Evolutionary conservation across 129 eudicot genomes (phyloP).

Genomic region (Silybum marianum): DNA sequence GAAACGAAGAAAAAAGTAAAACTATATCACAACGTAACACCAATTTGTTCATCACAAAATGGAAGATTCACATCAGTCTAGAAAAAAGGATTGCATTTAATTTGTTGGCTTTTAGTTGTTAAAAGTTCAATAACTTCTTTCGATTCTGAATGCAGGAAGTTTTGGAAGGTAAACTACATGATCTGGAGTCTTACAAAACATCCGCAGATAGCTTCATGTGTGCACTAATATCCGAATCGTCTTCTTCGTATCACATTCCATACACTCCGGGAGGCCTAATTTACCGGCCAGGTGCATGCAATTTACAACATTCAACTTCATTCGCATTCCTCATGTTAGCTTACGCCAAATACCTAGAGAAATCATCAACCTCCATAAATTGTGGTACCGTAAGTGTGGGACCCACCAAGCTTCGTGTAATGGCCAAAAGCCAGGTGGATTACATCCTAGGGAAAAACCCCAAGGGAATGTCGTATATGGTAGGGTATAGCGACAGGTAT

Average conservation of each 20-base stretch:
- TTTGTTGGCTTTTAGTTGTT: neutral
- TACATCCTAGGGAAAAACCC: conserved; percentile 95
- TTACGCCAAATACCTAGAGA: conserved; percentile 70
- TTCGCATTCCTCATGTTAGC: conserved; percentile 67
- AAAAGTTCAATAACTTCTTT: neutral
- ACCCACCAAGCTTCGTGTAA: conserved; percentile 53
- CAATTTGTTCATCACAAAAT: neutral
- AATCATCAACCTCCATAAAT: conserved; percentile 43
- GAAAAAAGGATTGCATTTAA: too few species aligned
- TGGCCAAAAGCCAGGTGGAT: conserved; percentile 87
- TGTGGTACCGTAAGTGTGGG: conserved; percentile 63
- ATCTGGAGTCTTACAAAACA: conserved; percentile 73
- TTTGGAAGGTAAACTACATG: conserved; percentile 50
- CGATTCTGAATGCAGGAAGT: conserved; percentile 59
- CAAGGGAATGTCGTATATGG: conserved; percentile 91
- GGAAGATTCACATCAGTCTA: too few species aligned
- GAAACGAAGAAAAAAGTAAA: neutral
- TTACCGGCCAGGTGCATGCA: conserved; percentile 81
- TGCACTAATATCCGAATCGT: conserved; percentile 73
- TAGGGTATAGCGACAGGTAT: conserved; percentile 68
- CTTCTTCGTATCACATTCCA: conserved; percentile 59
- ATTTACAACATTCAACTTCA: conserved; percentile 82
- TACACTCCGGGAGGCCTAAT: conserved; percentile 85
- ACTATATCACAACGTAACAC: neutral
- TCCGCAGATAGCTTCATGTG: conserved; percentile 93